Base-by-base conservation (phyloP, 331 rosid genomes). In the Rosa hybrid region DNA sequence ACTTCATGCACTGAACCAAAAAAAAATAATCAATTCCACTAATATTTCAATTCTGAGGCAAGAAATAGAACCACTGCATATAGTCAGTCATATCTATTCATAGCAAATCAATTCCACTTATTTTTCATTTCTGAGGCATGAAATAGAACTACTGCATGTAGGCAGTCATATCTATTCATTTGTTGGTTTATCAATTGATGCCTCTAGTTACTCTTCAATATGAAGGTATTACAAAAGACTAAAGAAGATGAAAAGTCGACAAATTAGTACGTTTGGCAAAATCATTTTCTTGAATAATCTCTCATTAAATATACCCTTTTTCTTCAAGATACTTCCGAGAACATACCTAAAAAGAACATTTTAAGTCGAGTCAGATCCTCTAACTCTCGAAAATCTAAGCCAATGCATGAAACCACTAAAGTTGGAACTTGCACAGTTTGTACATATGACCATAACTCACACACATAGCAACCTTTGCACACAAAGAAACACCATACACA, bases 351-450 rank as follows among this genome's bases (percentile, higher is more conserved):
- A 54, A 7, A 6, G n/a, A 54, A 54, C 2, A 17, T 54, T 18
- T 18, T 13, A 49, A 16, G 8, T 27, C 25, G 9, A 50, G 4
- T 14, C n/a, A 30, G 64, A 73, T 18, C 18, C 77, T 46, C 62
- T 16, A 49, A 49, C 20, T 23, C 12, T 50, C 38, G 7, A 11
- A 54, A 53, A 34, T 12, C 65, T 53, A 73, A 56, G 45, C 8
- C 78, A 56, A 3, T 13, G 41, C 76, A 49, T 75, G 23, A 57
- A 75, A 8, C 78, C 54, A 57, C 41, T 8, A 21, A 75, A 75
- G 3, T 44, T 23, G 59, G 54, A 21, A 70, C 14, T 56, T 45
- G 16, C 20, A 13, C 20, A 45, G 54, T 21, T n/a, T 12, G 20
- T 44, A 20, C 51, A 12, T 12, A 20, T 39, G 21, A 12, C 39